Evolutionary conservation across 148 eudicot genomes (phyloP).

Genomic region (Vaccinium darrowii): DNA sequence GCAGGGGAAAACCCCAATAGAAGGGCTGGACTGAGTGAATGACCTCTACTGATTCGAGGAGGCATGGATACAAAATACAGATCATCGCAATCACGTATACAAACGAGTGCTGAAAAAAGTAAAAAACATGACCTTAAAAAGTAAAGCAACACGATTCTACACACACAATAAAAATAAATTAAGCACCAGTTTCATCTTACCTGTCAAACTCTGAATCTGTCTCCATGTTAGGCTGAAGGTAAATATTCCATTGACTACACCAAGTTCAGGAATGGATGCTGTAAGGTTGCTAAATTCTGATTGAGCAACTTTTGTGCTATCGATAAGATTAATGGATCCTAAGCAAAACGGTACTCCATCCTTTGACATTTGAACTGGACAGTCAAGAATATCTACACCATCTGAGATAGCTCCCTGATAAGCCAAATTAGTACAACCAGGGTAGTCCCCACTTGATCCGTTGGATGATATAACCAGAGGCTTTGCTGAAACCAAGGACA

Average conservation of each 20-base stretch:
- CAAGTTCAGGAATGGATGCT: constrained; percentile 45
- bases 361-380: constrained; percentile 46
- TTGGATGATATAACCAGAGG: constrained; percentile 63
- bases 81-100: neutral
- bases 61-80: neutral
- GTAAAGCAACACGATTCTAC: neutral
- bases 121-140: neutral
- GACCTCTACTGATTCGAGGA: neutral
- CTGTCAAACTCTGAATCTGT: constrained; percentile 52
- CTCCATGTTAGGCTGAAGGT: constrained; percentile 74
- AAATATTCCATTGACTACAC: constrained; percentile 51
- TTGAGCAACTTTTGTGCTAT: constrained; percentile 31
- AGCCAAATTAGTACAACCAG: constrained; percentile 81
- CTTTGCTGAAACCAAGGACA: constrained; percentile 41
- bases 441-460: constrained; percentile 93
- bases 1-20: neutral
- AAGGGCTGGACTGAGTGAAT: neutral
- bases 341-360: constrained; percentile 76
- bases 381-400: constrained; percentile 84
- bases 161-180: neutral
- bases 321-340: constrained; percentile 65
- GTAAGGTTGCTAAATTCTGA: constrained; percentile 36
- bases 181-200: neutral
- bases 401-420: constrained; percentile 68
- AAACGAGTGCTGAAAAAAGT: neutral